These are phyloP conservation scores for Fusarium verrucosum DNA, from an alignment of 2,329 filamentous ascomycete genomes.

Conservation along the genomic window DNA sequence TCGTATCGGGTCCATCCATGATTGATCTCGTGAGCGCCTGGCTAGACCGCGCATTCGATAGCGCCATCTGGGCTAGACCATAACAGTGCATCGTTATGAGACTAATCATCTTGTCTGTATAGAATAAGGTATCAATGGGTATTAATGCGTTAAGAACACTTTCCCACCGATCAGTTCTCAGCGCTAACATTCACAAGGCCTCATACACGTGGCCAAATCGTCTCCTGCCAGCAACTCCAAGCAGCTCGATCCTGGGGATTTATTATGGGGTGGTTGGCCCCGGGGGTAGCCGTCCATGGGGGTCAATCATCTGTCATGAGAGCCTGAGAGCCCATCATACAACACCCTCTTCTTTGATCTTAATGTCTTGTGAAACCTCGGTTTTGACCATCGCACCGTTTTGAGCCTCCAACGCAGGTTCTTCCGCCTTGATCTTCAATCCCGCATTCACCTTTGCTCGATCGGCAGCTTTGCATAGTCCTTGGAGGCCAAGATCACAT, in stretches of 20 bases:
- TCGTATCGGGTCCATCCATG: slow-evolving; percentile 38
- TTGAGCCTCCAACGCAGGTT: slow-evolving; percentile 39
- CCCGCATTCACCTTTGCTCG: slow-evolving; percentile 68
- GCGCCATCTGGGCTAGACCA: slow-evolving; percentile 26
- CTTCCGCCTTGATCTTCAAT: slow-evolving; percentile 55
- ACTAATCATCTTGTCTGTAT: slow-evolving; percentile 9
- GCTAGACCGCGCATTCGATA: slow-evolving; percentile 29
- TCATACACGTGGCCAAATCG: slow-evolving; percentile 38
- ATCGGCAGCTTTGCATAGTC: slow-evolving; percentile 79
- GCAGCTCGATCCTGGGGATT: slow-evolving; percentile 21
- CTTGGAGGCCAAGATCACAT: slow-evolving; percentile 79
- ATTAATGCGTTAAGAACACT: slow-evolving; percentile 27
- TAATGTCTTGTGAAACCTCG: slow-evolving; percentile 35
- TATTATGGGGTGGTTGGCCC: slow-evolving; percentile 37
- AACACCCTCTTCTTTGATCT: slow-evolving; percentile 46
- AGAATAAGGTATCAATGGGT: slow-evolving; percentile 30
- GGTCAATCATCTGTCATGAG: slow-evolving; percentile 19
- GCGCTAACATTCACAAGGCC: slow-evolving; percentile 10
- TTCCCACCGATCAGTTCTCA: slow-evolving; percentile 3
- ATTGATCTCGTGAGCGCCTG: slow-evolving; percentile 41
- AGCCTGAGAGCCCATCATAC: slow-evolving; percentile 14
- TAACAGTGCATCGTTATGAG: not conserved
- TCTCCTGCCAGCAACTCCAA: slow-evolving; percentile 20
- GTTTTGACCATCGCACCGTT: slow-evolving; percentile 38
- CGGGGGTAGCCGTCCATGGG: slow-evolving; percentile 34